Base-by-base conservation (phyloP, 2,329 filamentous ascomycete genomes). In the Clarireedia paspali region DNA sequence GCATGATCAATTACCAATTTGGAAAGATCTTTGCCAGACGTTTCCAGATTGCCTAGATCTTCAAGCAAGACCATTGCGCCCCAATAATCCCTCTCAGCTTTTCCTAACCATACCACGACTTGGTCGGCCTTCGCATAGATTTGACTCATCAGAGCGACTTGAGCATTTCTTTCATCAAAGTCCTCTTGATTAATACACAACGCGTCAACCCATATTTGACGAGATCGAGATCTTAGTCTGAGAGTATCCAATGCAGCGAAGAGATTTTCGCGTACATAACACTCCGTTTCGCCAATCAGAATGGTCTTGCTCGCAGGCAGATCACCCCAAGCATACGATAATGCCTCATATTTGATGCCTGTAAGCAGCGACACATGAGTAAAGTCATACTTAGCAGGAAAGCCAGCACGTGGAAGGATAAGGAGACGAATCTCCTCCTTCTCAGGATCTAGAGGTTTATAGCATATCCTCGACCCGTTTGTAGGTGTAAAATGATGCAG, bases 261-360 rank as follows among this genome's bases (percentile, higher is more conserved):
- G 23, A 57, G 7, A 27, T 57, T 57, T 6, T 47, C 50, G 20
- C 44, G 49, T 10, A 57, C 15, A 20, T 47, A 44, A 17, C 34
- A 54, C 17, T 39, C 40, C 3, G 26, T 47, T 17, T 53, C 23
- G n/a, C 45, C 55, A 15, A 57, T 49, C 5, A 20, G 44, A 7
- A 53, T 54, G 5, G 44, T 36, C 26, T 48, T 42, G 9, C 34
- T 57, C 17, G 36, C 49, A 27, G 44, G 34, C 12, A 45, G 14
- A 49, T 52, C 36, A 12, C 56, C 53, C 56, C 53, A 58, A 39
- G 53, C 53, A 49, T 56, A 58, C 17, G 53, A 58, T 10, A 58
- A 36, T n/a, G 56, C 56, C 23, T 58, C 47, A 26, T 60, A 55
- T 36, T 53, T 51, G 24, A 52, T 6, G 7, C 52, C 40, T 5